Evolutionary conservation across 176 grass and related monocot genomes (phyloP).

Genomic region (Carex parvula): DNA sequence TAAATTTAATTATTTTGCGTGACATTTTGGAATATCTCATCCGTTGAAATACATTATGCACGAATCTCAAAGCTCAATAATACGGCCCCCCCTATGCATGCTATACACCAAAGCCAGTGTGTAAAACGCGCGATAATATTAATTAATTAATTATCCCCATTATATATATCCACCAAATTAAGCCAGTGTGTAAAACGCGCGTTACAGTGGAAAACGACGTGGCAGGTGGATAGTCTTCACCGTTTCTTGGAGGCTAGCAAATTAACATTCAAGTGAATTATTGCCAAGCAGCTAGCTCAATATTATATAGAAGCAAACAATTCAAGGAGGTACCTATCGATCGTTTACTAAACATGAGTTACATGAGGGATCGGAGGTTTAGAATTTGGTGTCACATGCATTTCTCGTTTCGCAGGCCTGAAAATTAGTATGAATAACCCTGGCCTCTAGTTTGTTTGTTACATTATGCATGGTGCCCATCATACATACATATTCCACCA

Average conservation of each 20-base stretch:
- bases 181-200: no score
- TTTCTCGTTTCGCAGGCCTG: conserved; percentile 4
- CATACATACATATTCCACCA: background rate
- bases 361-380: background rate
- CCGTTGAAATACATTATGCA: no score
- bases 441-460: conserved; percentile 9
- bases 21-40: no score
- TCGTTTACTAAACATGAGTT: background rate
- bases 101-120: no score
- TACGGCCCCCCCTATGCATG: no score
- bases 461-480: background rate
- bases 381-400: background rate
- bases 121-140: no score
- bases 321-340: background rate
- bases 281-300: background rate
- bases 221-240: conserved; percentile 6
- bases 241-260: background rate
- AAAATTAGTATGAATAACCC: background rate
- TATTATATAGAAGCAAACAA: background rate
- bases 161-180: no score
- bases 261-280: background rate
- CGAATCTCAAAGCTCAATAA: no score
- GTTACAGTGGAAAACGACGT: background rate
- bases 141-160: no score
- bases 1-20: no score